A percentile compares a stretch with the other conserved stretches of the same genome.
phyloP scores from a whole-genome alignment of 208 protist species.

The Leishmania arabica region DNA sequence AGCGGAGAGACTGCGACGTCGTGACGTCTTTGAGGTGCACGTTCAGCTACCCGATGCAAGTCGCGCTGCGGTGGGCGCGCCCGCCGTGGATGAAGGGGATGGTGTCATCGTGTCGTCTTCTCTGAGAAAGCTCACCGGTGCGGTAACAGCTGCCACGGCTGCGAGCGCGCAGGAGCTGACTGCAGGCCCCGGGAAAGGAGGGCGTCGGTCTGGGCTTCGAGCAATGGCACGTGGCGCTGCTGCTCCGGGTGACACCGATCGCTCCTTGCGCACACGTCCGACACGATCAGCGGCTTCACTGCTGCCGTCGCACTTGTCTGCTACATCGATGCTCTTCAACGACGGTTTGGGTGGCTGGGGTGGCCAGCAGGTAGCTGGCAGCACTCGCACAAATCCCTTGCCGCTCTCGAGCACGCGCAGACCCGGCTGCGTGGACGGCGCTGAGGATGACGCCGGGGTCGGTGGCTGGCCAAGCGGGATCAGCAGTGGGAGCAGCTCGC shows the following conservation, averaged over 20 bases:
- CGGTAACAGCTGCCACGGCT: not conserved
- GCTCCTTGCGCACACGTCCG: not conserved
- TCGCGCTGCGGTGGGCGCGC: not conserved
- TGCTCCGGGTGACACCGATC: not conserved
- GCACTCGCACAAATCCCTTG: not conserved
- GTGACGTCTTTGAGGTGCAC: slow-evolving; percentile 28
- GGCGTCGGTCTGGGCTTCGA: not conserved
- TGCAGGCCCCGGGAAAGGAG: not conserved
- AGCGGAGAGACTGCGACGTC: slow-evolving; percentile 20
- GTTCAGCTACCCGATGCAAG: not conserved
- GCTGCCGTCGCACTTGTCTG: not conserved
- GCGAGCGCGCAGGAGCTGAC: not conserved
- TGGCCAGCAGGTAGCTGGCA: not conserved
- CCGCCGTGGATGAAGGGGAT: not conserved
- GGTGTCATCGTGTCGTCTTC: not conserved
- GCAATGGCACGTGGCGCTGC: not conserved
- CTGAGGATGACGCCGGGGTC: not conserved
- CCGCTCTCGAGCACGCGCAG: not conserved
- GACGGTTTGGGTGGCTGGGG: slow-evolving; percentile 1
- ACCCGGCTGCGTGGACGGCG: not conserved
- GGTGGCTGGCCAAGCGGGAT: not conserved
- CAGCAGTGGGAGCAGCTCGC: slow-evolving; percentile 6
- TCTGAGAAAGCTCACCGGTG: not conserved
- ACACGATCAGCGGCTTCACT: not conserved
- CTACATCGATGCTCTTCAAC: slow-evolving; percentile 10